These are phyloP conservation scores for Eucalyptus marginata DNA, from an alignment of 345 rosid genomes.

Conservation along the genomic window DNA sequence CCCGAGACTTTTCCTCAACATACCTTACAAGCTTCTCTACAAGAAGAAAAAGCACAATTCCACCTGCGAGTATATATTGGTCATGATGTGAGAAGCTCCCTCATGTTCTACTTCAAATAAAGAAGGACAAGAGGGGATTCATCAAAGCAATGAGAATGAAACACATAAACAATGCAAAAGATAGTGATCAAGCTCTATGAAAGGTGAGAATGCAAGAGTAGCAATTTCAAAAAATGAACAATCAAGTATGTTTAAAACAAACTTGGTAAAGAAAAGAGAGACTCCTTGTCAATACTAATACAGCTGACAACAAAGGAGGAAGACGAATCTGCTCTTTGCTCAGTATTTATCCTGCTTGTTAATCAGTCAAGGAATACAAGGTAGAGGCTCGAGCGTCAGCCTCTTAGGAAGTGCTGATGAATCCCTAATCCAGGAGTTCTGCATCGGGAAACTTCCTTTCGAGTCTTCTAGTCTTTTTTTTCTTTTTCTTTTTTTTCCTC, in stretches of 20 bases:
- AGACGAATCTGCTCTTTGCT: neutral
- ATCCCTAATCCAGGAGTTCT: neutral
- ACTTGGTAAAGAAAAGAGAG: neutral
- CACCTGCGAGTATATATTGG: constrained; percentile 41
- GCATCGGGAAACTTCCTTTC: neutral
- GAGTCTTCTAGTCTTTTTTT: neutral
- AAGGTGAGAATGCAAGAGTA: neutral
- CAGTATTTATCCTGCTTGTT: neutral
- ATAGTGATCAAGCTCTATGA: neutral
- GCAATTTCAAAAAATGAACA: neutral
- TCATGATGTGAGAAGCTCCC: neutral
- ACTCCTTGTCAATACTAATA: neutral
- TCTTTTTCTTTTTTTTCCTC: neutral
- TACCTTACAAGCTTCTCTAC: constrained; percentile 94
- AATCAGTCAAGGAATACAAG: neutral
- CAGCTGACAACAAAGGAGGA: neutral
- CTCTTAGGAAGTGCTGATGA: neutral
- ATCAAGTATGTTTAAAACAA: neutral
- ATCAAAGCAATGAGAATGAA: neutral
- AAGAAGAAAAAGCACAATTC: constrained; percentile 85
- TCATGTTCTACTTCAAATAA: neutral
- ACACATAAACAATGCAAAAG: constrained; percentile 7
- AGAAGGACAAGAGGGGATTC: neutral
- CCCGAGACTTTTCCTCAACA: constrained; percentile 64
- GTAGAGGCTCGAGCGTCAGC: neutral